phyloP scores from a whole-genome alignment of 495 filamentous ascomycete species.

The Geopyxis carbonaria region DNA sequence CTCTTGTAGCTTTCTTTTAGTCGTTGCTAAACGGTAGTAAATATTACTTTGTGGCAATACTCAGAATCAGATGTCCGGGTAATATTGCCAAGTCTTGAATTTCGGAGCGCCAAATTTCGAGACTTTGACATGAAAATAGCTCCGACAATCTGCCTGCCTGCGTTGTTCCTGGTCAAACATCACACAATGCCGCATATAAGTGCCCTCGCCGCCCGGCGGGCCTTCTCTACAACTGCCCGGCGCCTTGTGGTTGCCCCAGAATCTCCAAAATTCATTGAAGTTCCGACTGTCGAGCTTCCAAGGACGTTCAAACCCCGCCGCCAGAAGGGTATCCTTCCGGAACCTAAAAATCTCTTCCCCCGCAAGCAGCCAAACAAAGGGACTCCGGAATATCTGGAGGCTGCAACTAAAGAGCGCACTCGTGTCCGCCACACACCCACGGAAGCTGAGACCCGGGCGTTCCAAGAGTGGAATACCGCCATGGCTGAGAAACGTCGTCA shows the following conservation, averaged over 20 bases:
- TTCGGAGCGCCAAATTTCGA: background rate
- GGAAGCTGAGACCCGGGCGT: slow-evolving; percentile 30
- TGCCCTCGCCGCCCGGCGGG: slow-evolving; percentile 17
- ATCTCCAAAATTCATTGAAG: slow-evolving; percentile 55
- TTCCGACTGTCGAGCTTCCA: slow-evolving; percentile 34
- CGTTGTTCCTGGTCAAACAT: background rate
- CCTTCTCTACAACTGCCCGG: slow-evolving; percentile 30
- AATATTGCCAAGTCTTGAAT: background rate
- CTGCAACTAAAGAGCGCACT: slow-evolving; percentile 26
- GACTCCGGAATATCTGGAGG: slow-evolving; percentile 35
- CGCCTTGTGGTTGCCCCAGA: slow-evolving; percentile 40
- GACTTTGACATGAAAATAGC: background rate
- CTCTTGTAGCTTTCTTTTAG: no score
- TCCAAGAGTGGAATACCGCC: slow-evolving; percentile 42
- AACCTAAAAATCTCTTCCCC: slow-evolving; percentile 49
- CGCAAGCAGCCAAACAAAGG: slow-evolving; percentile 34
- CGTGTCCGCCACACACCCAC: background rate
- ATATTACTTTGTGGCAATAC: no score
- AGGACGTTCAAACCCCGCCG: slow-evolving; percentile 26
- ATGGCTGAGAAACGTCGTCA: slow-evolving; percentile 43
- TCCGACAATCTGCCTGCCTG: background rate
- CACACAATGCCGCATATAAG: slow-evolving; percentile 10
- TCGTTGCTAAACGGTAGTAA: no score
- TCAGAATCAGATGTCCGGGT: background rate
- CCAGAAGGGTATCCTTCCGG: slow-evolving; percentile 52